Evolutionary conservation across 306 rosid genomes (phyloP), one percentile per base, ranked within the genome.

Genomic region (Glycine tomentella): DNA sequence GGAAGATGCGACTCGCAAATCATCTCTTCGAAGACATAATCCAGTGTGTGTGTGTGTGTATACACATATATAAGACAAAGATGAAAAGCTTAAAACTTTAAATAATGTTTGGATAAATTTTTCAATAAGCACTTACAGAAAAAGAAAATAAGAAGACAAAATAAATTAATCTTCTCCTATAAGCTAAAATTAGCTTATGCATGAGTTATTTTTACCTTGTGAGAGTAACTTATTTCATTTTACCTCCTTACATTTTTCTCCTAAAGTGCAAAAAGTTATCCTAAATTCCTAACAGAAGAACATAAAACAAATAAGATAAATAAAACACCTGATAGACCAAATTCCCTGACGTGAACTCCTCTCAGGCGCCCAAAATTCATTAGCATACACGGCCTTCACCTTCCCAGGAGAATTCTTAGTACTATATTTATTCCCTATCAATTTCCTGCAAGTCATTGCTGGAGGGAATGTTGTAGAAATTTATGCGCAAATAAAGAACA

Each of bases 301-400:
- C 25, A 20, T 20, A 20, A 20, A 20, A 20, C 25, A n/a, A 61
- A 62, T 5, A 51, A 42, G 20, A 70, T 13, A 42, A 76, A 33
- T 72, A 68, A 53, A 69, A 72, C 16, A 92, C 97, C 95, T 94
- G 57, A 92, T 85, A 73, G 94, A 94, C 95, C 97, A 89, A 83
- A 94, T 67, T 16, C 98, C 97, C 65, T 33, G 86, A 52, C 40
- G 78, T 16, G 90, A 20, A 76, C 64, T 87, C 87, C 71, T 81
- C 74, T 79, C 83, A 3, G 90, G 87, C 56, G 75, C 80, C 88
- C 88, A 87, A 84, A 84, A 85, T 74, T 87, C 90, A 72, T 83
- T 79, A 38, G 83, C 85, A 81, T 84, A 86, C 36, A 69, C 72
- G 36, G 97, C 94, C 77, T 81, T 92, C 80, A 88, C 87, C 50